Evolutionary conservation across 148 eudicot species (phyloP).

Genomic region (Persicaria maculosa): DNA sequence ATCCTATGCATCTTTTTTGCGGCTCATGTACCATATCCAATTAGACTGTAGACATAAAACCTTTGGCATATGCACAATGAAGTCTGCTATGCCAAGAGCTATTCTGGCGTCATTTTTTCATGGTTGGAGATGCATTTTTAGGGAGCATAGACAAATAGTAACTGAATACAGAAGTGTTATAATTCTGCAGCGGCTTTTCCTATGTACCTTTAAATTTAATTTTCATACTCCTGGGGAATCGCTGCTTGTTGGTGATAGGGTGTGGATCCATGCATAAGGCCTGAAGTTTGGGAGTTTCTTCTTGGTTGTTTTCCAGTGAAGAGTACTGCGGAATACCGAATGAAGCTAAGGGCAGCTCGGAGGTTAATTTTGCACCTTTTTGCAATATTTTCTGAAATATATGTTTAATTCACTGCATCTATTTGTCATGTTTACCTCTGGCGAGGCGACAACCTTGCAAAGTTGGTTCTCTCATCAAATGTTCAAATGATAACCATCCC

Average conservation of each 20-base stretch:
- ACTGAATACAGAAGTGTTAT: neutral
- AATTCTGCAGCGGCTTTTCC: neutral
- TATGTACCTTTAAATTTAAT: neutral
- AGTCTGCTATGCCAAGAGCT: too few relatives aligned
- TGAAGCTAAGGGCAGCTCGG: conserved; percentile 72
- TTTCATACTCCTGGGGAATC: neutral
- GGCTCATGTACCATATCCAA: too few relatives aligned
- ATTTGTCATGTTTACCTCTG: too few relatives aligned
- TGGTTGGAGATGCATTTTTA: too few relatives aligned
- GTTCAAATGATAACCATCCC: too few relatives aligned
- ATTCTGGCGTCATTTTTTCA: too few relatives aligned
- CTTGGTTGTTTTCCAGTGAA: conserved; percentile 88
- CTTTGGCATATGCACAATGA: too few relatives aligned
- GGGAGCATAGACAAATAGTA: too few relatives aligned
- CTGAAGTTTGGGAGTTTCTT: conserved; percentile 99
- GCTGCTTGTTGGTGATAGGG: conserved; percentile 40
- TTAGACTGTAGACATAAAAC: too few relatives aligned
- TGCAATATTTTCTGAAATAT: neutral
- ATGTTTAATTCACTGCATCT: neutral
- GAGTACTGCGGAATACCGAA: conserved; percentile 72
- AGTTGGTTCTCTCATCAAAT: too few relatives aligned
- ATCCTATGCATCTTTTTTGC: too few relatives aligned
- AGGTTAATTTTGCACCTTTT: conserved; percentile 35
- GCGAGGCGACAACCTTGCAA: too few relatives aligned
- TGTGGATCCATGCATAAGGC: conserved; percentile 91